Evolutionary conservation across 2,329 filamentous ascomycete species (phyloP).

Genomic region (Teratosphaeria pseudoeucalypti): DNA sequence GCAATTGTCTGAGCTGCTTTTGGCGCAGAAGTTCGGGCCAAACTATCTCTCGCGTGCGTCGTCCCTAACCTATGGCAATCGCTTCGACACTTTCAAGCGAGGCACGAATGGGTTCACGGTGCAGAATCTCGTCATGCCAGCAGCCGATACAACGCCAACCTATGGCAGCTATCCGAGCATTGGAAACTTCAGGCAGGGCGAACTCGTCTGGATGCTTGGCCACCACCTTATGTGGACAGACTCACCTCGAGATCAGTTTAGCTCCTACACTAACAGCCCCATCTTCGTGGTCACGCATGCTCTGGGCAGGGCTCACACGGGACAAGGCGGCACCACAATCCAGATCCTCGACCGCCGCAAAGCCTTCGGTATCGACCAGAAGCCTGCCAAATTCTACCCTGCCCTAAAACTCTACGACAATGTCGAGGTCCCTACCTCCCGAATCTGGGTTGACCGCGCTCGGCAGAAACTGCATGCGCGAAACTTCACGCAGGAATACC

Average conservation of each 20-base stretch:
- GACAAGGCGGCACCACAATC: constrained; percentile 3
- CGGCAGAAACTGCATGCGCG: constrained; percentile 2
- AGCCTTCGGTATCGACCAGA: neutral
- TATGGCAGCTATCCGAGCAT: neutral
- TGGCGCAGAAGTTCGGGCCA: neutral
- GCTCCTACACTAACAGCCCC: constrained; percentile 4
- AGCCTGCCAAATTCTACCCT: constrained; percentile 2
- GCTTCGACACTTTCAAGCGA: neutral
- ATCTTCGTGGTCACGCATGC: constrained; percentile 5
- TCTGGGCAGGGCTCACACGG: constrained; percentile 1
- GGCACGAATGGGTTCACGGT: constrained; percentile 2
- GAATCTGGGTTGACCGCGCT: neutral
- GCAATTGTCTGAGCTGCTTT: neutral
- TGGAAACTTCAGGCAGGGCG: constrained; percentile 1
- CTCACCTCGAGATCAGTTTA: constrained; percentile 1
- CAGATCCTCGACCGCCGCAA: constrained; percentile 4
- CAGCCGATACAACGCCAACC: neutral
- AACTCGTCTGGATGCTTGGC: constrained; percentile 3
- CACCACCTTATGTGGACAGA: constrained; percentile 5
- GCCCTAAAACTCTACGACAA: constrained; percentile 3
- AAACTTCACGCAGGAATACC: constrained; percentile 8
- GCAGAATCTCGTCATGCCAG: constrained; percentile 1
- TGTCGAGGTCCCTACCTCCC: neutral
- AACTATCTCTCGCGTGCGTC: constrained; percentile 1
- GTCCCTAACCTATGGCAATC: neutral